Evolutionary conservation across 1,284 basidiomycete species (phyloP).

Genomic region (Microbotryum silenes-acaulis): DNA sequence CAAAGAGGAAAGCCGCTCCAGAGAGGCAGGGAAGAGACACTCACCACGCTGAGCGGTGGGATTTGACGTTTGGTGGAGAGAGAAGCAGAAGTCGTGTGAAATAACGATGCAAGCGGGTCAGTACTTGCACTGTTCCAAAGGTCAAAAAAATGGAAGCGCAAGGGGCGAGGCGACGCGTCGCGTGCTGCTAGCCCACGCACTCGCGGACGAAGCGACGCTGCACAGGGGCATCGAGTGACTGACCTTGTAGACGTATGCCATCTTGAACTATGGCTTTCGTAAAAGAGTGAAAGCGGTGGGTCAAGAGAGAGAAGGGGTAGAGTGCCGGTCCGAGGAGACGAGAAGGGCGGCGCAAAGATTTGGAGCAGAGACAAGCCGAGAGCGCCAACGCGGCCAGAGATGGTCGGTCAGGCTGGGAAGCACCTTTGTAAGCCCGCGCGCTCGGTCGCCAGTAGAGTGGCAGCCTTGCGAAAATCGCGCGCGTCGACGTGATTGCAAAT

Average conservation of each 20-base stretch:
- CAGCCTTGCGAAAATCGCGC: too few species aligned
- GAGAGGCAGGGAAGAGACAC: not conserved
- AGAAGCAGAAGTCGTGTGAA: not conserved
- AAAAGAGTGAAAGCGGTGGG: not conserved
- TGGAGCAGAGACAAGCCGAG: too few species aligned
- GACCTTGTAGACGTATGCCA: constrained; percentile 33
- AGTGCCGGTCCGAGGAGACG: too few species aligned
- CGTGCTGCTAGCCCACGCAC: too few species aligned
- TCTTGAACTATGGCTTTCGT: not conserved
- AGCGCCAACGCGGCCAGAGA: too few species aligned
- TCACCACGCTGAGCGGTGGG: constrained; percentile 18
- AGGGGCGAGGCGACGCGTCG: not conserved
- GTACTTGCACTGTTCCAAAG: not conserved
- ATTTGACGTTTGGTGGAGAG: too few species aligned
- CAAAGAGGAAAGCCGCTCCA: not conserved
- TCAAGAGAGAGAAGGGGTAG: not conserved
- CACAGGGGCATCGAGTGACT: not conserved
- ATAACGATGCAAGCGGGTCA: not conserved
- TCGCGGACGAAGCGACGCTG: not conserved
- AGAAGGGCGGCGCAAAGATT: too few species aligned
- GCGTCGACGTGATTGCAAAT: too few species aligned
- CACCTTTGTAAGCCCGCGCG: too few species aligned
- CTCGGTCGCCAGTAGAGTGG: too few species aligned
- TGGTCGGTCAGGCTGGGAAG: too few species aligned
- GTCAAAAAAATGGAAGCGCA: not conserved